Evolutionary conservation across 2,329 filamentous ascomycete species (phyloP), one percentile per base, ranked within the genome.

Genomic region (Acephala macrosclerotiorum): DNA sequence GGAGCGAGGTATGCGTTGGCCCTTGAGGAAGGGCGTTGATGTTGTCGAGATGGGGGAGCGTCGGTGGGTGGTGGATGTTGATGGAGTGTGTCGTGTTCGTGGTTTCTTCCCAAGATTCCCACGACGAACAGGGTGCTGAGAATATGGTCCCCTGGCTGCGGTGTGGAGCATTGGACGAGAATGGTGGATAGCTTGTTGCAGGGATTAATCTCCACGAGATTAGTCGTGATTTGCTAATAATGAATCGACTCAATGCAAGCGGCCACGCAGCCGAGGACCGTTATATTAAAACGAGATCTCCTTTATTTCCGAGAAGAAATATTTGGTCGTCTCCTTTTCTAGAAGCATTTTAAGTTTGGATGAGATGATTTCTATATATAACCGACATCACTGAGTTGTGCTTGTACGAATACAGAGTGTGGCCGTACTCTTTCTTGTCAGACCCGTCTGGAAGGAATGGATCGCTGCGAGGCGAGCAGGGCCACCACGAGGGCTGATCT

Each of bases 31-130:
- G 26, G 60, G 47, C 20, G 45, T 57, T 29, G 58, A 29, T 26
- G 67, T 63, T 35, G 62, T 58, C 22, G 60, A 62, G 63, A 53
- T 51, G 45, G 63, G 49, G n/a, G 36, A 49, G 45, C 7, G 58
- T 29, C n/a, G 53, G 57, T 56, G 42, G 26, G 20, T 35, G 62
- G 18, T 33, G 55, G 25, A 18, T 33, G 57, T 29, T 42, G 56
- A 42, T 58, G 42, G 38, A 33, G 40, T 35, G 42, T 26, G 58
- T 60, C 29, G 58, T 53, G 49, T 53, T 33, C 49, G 49, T 53
- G 49, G 49, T 33, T 38, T 26, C 40, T 14, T 26, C 18, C 57
- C 38, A 59, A 20, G 53, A 2, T 18, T 33, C 29, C 29, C 29
- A 33, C 4, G 29, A 33, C 9, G 29, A 33, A 33, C 29, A n/a